Evolutionary conservation across 2,329 filamentous ascomycete genomes (phyloP).

Genomic region (Fusarium protoensiforme): DNA sequence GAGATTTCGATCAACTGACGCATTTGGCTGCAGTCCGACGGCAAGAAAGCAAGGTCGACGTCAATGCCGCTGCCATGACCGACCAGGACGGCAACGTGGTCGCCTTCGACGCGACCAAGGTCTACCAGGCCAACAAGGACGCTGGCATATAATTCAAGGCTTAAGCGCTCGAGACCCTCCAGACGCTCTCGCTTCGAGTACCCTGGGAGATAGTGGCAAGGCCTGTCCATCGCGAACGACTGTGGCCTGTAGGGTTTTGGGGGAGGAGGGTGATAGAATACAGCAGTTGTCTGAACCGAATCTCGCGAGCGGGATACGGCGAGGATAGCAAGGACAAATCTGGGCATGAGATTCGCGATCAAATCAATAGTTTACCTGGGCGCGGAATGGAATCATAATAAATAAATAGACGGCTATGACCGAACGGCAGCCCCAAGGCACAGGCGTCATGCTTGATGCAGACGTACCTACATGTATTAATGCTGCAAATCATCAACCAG

Average conservation of each 20-base stretch:
- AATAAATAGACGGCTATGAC: not conserved
- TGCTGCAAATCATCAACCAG: not conserved
- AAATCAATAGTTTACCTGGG: not conserved
- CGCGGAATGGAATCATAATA: not conserved
- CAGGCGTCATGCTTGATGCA: not conserved
- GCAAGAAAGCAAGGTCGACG: constrained; percentile 40
- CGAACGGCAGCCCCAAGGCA: not conserved
- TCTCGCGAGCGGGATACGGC: not conserved
- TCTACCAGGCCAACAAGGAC: constrained; percentile 54
- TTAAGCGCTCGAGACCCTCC: not conserved
- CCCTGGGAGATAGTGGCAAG: not conserved
- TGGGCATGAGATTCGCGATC: not conserved
- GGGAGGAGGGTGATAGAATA: not conserved
- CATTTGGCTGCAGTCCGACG: constrained; percentile 18
- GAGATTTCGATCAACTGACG: constrained; percentile 9
- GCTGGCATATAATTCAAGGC: constrained; percentile 48
- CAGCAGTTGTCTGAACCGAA: not conserved
- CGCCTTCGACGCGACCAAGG: constrained; percentile 55
- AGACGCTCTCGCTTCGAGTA: not conserved
- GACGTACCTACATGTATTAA: not conserved
- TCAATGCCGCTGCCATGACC: constrained; percentile 58
- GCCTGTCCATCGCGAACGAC: not conserved
- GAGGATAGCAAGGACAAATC: not conserved
- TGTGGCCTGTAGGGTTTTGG: not conserved
- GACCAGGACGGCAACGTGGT: constrained; percentile 57